Conservation (phyloP, 331 rosid genomes). For the Spiraea crenata region DNA sequence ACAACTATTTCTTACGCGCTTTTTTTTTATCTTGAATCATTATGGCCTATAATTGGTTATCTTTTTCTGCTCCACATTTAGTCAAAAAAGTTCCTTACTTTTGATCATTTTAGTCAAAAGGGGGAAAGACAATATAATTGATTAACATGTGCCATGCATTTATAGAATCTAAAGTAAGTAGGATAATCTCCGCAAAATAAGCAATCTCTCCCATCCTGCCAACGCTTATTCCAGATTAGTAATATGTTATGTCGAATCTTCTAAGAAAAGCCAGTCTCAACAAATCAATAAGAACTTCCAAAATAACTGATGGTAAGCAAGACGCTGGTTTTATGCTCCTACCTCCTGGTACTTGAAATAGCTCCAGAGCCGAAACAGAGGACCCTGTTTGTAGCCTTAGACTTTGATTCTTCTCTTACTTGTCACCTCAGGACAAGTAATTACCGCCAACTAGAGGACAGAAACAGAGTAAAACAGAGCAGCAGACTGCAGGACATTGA, state of each 20-base stretch:
- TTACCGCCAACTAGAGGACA: background rate
- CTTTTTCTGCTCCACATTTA: conserved; percentile 5
- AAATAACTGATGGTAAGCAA: background rate
- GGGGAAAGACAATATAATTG: background rate
- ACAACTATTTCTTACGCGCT: too few relatives aligned
- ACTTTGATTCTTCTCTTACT: too few relatives aligned
- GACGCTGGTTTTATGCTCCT: conserved; percentile 7
- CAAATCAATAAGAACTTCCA: background rate
- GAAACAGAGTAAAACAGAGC: background rate
- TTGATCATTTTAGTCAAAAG: conserved; percentile 11
- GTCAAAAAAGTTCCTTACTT: background rate
- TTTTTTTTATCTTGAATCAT: background rate
- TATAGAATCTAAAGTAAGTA: background rate
- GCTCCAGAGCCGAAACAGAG: background rate
- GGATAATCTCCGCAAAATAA: too few relatives aligned
- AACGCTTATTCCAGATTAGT: too few relatives aligned
- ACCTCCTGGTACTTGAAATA: background rate
- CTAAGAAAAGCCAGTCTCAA: background rate
- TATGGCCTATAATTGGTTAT: background rate
- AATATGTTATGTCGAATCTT: background rate
- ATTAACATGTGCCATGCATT: conserved; percentile 12
- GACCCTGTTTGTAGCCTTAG: background rate
- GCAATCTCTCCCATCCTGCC: too few relatives aligned
- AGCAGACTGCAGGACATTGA: background rate
- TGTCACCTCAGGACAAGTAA: too few relatives aligned